Conservation (phyloP, 495 filamentous ascomycete species). For the Schizothecium vesticola region DNA sequence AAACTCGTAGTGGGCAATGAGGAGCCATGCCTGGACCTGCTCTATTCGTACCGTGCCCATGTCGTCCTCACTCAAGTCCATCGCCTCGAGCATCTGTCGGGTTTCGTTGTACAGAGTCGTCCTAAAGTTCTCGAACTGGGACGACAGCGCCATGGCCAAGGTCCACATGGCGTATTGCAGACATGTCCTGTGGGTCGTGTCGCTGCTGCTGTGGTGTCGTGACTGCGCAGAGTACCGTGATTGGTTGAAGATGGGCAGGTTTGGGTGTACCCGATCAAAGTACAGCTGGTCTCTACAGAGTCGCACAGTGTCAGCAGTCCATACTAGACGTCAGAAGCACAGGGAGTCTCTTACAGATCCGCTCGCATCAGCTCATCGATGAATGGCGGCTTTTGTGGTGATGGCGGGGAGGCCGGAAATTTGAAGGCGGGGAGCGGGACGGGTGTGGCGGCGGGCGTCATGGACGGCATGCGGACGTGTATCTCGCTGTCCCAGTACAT, state of each 20-base stretch:
- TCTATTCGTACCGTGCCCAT: conserved; percentile 32
- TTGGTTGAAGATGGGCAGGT: conserved; percentile 50
- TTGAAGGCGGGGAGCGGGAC: conserved; percentile 22
- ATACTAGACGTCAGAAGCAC: neutral
- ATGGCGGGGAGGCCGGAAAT: conserved; percentile 29
- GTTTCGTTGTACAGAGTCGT: conserved; percentile 46
- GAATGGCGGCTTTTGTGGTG: conserved; percentile 17
- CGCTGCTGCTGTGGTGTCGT: conserved; percentile 5
- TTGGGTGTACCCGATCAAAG: conserved; percentile 53
- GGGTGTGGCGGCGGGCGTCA: conserved; percentile 19
- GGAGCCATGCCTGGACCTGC: conserved; percentile 50
- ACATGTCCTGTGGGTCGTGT: conserved; percentile 34
- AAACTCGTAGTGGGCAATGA: conserved; percentile 51
- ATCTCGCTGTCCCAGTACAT: conserved; percentile 22
- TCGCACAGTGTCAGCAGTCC: neutral
- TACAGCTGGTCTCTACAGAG: conserved; percentile 48
- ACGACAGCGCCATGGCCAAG: conserved; percentile 46
- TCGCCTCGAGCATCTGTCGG: conserved; percentile 39
- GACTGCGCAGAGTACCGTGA: conserved; percentile 24
- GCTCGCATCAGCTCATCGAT: conserved; percentile 38
- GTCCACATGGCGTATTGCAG: conserved; percentile 56
- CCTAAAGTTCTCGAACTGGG: conserved; percentile 45
- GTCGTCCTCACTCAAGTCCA: conserved; percentile 28
- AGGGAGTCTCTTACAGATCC: conserved; percentile 35
- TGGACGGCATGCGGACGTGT: conserved; percentile 16